Evolutionary conservation across 257 asterid genomes (phyloP).

Genomic region (Coffea eugenioides): DNA sequence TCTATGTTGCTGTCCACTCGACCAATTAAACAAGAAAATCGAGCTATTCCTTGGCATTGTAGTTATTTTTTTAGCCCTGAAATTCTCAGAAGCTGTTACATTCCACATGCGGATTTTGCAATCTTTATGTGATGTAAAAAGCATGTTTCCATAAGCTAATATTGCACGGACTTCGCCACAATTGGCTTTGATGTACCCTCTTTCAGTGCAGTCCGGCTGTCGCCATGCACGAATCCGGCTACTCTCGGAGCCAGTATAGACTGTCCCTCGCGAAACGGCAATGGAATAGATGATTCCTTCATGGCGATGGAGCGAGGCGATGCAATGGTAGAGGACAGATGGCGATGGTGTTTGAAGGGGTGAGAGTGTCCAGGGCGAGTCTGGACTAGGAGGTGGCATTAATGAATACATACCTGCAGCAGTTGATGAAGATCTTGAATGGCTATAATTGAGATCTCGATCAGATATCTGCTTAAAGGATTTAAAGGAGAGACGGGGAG

Average conservation of each 20-base stretch:
- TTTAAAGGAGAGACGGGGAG: constrained; percentile 44
- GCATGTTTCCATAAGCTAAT: constrained; percentile 55
- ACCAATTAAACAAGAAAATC: constrained; percentile 26
- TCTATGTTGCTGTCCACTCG: constrained; percentile 32
- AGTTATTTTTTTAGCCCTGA: constrained; percentile 46
- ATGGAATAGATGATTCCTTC: constrained; percentile 75
- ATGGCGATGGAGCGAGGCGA: constrained; percentile 83
- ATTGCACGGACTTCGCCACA: constrained; percentile 62
- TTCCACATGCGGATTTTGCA: constrained; percentile 57
- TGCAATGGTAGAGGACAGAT: constrained; percentile 76
- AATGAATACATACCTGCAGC: constrained; percentile 36
- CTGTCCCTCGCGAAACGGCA: constrained; percentile 56
- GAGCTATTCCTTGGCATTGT: constrained; percentile 44
- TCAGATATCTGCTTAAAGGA: constrained; percentile 37
- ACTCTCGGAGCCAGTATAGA: constrained; percentile 80
- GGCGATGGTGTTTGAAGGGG: constrained; percentile 86
- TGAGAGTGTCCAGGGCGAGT: constrained; percentile 90
- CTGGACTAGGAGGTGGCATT: constrained; percentile 61
- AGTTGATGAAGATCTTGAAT: constrained; percentile 46
- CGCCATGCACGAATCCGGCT: constrained; percentile 77
- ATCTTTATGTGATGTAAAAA: constrained; percentile 76
- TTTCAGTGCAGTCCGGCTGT: constrained; percentile 78
- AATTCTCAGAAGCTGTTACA: constrained; percentile 33
- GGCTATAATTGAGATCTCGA: constrained; percentile 57
- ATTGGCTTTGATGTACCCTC: constrained; percentile 50